These are phyloP conservation scores for Ustulina deusta DNA, from an alignment of 2,329 filamentous ascomycete genomes.

Conservation along the genomic window DNA sequence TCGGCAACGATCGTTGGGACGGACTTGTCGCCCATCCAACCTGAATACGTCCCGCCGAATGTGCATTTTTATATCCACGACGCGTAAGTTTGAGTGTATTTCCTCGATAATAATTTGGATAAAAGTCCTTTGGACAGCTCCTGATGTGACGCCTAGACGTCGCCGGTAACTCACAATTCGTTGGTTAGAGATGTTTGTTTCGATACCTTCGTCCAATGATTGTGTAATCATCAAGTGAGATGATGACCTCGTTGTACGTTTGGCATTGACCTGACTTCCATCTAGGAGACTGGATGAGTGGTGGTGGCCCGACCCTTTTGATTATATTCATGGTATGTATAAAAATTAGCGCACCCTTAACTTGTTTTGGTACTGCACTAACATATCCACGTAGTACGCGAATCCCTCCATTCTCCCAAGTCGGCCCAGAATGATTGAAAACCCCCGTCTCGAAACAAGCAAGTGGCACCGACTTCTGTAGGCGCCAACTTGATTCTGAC, in stretches of 20 bases:
- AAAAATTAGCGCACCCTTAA: not conserved
- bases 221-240: constrained; percentile 3
- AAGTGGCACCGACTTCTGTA: not conserved
- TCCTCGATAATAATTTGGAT: not conserved
- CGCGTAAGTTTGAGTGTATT: constrained; percentile 54
- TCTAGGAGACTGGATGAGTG: constrained; percentile 59
- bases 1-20: constrained; percentile 69
- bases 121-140: not conserved
- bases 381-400: constrained; percentile 15
- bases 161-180: not conserved
- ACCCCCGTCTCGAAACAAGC: not conserved
- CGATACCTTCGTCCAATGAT: not conserved
- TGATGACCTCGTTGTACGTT: not conserved
- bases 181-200: not conserved
- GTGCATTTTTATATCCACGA: constrained; percentile 82
- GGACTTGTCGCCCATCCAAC: constrained; percentile 76
- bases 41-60: constrained; percentile 74
- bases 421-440: not conserved
- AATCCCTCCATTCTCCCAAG: not conserved
- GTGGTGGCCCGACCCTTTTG: constrained; percentile 66
- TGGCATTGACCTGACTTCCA: not conserved
- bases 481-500: not conserved
- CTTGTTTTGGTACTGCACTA: not conserved
- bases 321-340: constrained; percentile 61
- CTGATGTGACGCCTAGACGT: not conserved